These are phyloP conservation scores for Triglochin maritima DNA, from an alignment of 106 monocot genomes.

Conservation along the genomic window DNA sequence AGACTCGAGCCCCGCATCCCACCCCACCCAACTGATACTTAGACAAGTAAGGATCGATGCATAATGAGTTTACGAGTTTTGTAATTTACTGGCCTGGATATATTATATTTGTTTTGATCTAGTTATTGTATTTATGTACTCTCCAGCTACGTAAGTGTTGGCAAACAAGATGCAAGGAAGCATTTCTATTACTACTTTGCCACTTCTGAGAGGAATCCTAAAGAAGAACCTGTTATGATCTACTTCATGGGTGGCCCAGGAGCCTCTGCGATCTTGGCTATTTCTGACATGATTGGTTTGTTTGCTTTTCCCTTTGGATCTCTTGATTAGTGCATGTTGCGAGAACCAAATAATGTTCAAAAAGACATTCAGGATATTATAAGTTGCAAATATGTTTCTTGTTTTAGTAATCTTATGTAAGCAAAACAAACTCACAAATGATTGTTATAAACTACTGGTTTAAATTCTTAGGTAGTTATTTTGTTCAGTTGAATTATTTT, in stretches of 20 bases:
- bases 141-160: slow-evolving; percentile 37
- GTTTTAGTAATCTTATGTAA: too few species aligned
- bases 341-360: too few species aligned
- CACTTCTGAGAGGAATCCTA: slow-evolving; percentile 41
- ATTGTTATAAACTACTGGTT: too few species aligned
- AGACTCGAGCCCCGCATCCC: too few species aligned
- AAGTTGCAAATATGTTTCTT: too few species aligned
- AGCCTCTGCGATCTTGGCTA: slow-evolving; percentile 24
- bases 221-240: slow-evolving; percentile 31
- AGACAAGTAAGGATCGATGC: too few species aligned
- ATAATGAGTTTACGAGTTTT: too few species aligned
- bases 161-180: slow-evolving; percentile 14
- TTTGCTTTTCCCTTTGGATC: not conserved
- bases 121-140: not conserved
- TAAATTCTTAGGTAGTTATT: too few species aligned
- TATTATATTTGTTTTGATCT: not conserved
- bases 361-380: too few species aligned
- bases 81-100: not conserved
- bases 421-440: too few species aligned
- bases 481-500: too few species aligned
- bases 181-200: slow-evolving; percentile 49
- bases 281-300: slow-evolving; percentile 22
- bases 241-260: slow-evolving; percentile 51
- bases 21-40: too few species aligned
- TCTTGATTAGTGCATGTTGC: not conserved